Evolutionary conservation across 352 stramenopile species (phyloP), one percentile per base, ranked within the genome.

Genomic region (Phytophthora macrochlamydospora): DNA sequence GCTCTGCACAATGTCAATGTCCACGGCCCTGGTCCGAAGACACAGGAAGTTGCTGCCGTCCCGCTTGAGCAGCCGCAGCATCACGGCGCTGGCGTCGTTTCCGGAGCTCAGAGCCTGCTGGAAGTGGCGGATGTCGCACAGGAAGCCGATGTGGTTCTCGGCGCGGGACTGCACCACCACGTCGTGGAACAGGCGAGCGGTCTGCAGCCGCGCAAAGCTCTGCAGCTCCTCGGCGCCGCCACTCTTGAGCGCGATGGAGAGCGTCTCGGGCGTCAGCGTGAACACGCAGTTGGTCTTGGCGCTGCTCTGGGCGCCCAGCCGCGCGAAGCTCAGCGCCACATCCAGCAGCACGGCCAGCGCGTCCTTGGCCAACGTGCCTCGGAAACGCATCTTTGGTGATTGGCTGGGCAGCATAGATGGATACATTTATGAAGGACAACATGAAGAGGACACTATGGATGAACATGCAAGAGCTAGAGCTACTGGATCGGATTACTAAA

Each of bases 401-500:
- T 48, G 62, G 72, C 69, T 76, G 57, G 63, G 24, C 56, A 28
- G 55, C 61, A 68, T 51, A 1, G 12, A 40, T 32, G 12, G 40
- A 29, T 50, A 31, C 2, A 42, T 24, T 56, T n/a, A 40, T 53
- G 13, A 24, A 43, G 12, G 37, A 7, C 37, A 43, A 12, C 37
- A 43, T 12, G 37, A 24, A 24, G 18, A 24, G 18, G 18, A 24
- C 18, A 24, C 18, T 24, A 24, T 24, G 18, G 18, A 24, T 24
- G 18, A 24, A 24, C 18, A 24, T 24, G 18, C 18, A 24, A 24
- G 37, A 43, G 37, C 7, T 43, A 43, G 12, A 75, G 37, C 9
- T 67, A 83, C 83, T 90, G 83, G 74, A 92, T 92, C 83, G 58
- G 83, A 87, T 92, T 92, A 92, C 83, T 92, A 92, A 92, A 92